Conservation (phyloP, 768 basidiomycete genomes). For the Boletus rufocinnamomeus region DNA sequence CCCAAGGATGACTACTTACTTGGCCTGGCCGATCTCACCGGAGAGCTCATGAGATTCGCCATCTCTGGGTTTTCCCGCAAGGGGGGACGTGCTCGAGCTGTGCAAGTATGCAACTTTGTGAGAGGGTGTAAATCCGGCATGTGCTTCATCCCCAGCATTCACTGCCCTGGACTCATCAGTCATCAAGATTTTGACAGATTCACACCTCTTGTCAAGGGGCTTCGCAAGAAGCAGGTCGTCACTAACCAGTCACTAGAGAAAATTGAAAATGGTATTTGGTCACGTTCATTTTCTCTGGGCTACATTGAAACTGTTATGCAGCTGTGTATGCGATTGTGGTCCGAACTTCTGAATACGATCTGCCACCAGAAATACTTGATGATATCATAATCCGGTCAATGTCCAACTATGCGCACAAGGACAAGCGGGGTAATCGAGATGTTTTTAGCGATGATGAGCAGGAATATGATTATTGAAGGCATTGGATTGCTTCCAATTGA, state of each 20-base stretch:
- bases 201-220: conserved; percentile 65
- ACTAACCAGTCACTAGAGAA: conserved; percentile 89
- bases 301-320: conserved; percentile 30
- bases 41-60: conserved; percentile 95
- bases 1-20: conserved; percentile 85
- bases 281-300: conserved; percentile 1
- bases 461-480: conserved; percentile 25
- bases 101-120: conserved; percentile 69
- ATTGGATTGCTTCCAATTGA: not conserved
- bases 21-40: conserved; percentile 91
- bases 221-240: conserved; percentile 86
- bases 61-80: conserved; percentile 76
- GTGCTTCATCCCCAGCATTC: conserved; percentile 16
- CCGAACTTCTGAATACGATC: conserved; percentile 71
- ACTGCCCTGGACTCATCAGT: conserved; percentile 1
- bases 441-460: conserved; percentile 29
- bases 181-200: conserved; percentile 74
- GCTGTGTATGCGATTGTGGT: conserved; percentile 74
- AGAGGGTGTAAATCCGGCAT: conserved; percentile 70
- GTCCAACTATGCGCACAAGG: conserved; percentile 33
- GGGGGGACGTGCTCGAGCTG: conserved; percentile 64
- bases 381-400: conserved; percentile 61
- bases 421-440: conserved; percentile 23
- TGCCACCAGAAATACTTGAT: conserved; percentile 66
- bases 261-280: conserved; percentile 79